phyloP scores from a whole-genome alignment of 2,329 filamentous ascomycete species.

The Xylariaceae sp. region DNA sequence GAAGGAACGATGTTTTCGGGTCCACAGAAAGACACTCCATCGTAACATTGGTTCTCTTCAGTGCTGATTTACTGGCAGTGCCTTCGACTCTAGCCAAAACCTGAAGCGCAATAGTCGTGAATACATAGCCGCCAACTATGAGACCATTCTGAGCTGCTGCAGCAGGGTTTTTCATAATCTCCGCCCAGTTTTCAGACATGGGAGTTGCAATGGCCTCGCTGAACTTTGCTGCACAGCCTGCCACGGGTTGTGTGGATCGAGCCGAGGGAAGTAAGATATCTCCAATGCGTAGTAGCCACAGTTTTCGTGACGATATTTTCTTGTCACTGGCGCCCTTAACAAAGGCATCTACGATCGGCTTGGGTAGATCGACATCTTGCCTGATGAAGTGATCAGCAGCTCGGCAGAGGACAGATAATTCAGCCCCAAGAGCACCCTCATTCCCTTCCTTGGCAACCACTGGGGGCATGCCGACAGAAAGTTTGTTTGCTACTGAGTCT shows the following conservation, averaged over 20 bases:
- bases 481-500: constrained; percentile 57
- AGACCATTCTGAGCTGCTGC: constrained; percentile 77
- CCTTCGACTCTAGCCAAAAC: constrained; percentile 51
- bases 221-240: constrained; percentile 45
- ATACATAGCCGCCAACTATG: constrained; percentile 74
- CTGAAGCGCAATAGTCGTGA: constrained; percentile 60
- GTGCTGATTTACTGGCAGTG: constrained; percentile 36
- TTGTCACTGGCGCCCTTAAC: constrained; percentile 84
- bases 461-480: constrained; percentile 61
- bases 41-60: constrained; percentile 60
- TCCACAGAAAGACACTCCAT: constrained; percentile 64
- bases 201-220: constrained; percentile 49
- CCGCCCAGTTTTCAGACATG: constrained; percentile 68
- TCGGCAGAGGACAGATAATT: constrained; percentile 66
- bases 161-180: constrained; percentile 73
- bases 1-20: constrained; percentile 82
- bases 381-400: constrained; percentile 60
- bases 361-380: constrained; percentile 58
- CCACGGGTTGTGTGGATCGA: constrained; percentile 39
- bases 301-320: constrained; percentile 67
- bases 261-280: constrained; percentile 61
- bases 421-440: constrained; percentile 72
- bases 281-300: constrained; percentile 75
- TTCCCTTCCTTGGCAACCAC: constrained; percentile 82
- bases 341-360: constrained; percentile 65